Evolutionary conservation across 306 rosid genomes (phyloP), one percentile per base, ranked within the genome.

Genomic region (Lotus japonicus): DNA sequence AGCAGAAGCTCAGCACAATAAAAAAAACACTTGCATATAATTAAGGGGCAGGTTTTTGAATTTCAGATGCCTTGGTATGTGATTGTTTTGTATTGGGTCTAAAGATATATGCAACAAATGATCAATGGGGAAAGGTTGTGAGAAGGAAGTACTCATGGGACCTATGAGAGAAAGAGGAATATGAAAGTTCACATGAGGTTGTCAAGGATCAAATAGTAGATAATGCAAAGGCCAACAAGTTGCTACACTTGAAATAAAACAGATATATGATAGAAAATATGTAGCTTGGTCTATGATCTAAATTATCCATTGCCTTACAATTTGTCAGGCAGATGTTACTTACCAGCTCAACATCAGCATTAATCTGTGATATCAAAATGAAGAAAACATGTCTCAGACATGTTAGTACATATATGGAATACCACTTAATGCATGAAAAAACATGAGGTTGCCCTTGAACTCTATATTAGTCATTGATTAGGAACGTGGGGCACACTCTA

Each of bases 401-500:
- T 69, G 45, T 56, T 42, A 14, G 35, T 15, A 11, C 26, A 11
- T 1, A 38, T 38, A 38, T 18, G 35, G 8, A 17, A 13, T 36
- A 7, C 35, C 11, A 38, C 0, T 38, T 9, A 16, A 36, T 38
- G 61, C 60, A 36, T 51, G 18, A 3, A 26, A 5, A 35, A 26
- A 54, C 64, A 33, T 68, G 9, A 33, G 21, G 51, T 51, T 51
- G 52, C 23, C 6, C 36, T 35, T 41, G 64, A 8, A 11, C 19
- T n/a, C 53, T 9, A 7, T 23, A 23, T 26, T 13, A 43, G 63
- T 28, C 39, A 36, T 39, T 39, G 13, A n/a, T 11, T 73, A 50
- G 33, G 70, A 73, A 13, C 58, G 66, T 64, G 56, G 72, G 72
- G 51, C 33, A 5, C 9, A 17, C 60, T 7, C 14, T 57, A 21